Evolutionary conservation across 345 rosid genomes (phyloP).

Genomic region (Salix arbutifolia): DNA sequence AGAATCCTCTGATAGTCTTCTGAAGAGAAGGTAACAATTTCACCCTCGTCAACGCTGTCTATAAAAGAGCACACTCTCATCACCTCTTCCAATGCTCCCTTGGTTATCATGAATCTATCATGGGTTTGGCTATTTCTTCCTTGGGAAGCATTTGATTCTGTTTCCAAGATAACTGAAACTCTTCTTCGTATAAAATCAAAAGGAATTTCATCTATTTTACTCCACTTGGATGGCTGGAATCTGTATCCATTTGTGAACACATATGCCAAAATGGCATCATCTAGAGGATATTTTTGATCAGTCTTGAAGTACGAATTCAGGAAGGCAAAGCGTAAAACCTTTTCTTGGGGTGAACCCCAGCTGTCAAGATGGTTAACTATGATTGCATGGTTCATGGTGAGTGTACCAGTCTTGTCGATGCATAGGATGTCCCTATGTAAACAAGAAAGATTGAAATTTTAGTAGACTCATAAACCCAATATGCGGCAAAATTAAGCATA

Average conservation of each 20-base stretch:
- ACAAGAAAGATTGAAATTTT: not conserved
- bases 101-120: slow-evolving; percentile 43
- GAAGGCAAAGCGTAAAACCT: slow-evolving; percentile 56
- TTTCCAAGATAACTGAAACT: slow-evolving; percentile 52
- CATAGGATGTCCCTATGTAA: slow-evolving; percentile 57
- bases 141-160: slow-evolving; percentile 20
- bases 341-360: slow-evolving; percentile 44
- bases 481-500: not conserved
- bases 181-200: slow-evolving; percentile 59
- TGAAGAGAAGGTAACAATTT: slow-evolving; percentile 25
- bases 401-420: slow-evolving; percentile 77
- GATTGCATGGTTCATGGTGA: slow-evolving; percentile 63
- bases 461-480: not conserved
- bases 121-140: slow-evolving; percentile 17
- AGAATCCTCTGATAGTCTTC: slow-evolving; percentile 44
- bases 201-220: slow-evolving; percentile 60
- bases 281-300: slow-evolving; percentile 71
- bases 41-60: slow-evolving; percentile 31
- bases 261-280: slow-evolving; percentile 63
- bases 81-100: slow-evolving; percentile 73
- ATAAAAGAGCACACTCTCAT: slow-evolving; percentile 56
- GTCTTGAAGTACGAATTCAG: slow-evolving; percentile 70
- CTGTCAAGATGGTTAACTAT: slow-evolving; percentile 53
- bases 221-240: slow-evolving; percentile 64
- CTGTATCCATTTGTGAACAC: slow-evolving; percentile 60